Conservation (phyloP, 257 asterid species). For the Solanum virginianum region DNA sequence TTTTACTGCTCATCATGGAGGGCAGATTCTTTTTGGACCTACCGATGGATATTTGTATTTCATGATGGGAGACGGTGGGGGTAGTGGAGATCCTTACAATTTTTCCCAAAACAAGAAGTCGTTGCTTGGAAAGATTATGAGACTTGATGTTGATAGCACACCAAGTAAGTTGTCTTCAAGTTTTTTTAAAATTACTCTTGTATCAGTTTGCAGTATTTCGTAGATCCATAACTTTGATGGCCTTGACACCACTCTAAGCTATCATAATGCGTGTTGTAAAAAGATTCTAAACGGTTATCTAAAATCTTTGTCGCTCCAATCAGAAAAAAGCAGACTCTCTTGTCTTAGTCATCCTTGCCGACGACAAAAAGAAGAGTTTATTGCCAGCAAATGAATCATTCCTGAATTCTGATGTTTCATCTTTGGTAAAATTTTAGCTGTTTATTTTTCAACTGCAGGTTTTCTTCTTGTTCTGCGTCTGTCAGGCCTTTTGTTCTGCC, state of each 20-base stretch:
- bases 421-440: neutral
- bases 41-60: slow-evolving; percentile 78
- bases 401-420: neutral
- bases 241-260: neutral
- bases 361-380: neutral
- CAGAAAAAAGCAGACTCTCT: neutral
- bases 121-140: slow-evolving; percentile 86
- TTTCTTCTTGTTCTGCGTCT: neutral
- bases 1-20: slow-evolving; percentile 60
- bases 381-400: neutral
- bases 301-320: neutral
- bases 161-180: slow-evolving; percentile 49
- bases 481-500: neutral
- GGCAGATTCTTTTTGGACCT: slow-evolving; percentile 94
- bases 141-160: slow-evolving; percentile 66
- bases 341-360: neutral
- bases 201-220: neutral
- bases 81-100: slow-evolving; percentile 57
- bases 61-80: slow-evolving; percentile 98
- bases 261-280: neutral
- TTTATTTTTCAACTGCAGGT: neutral
- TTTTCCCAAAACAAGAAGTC: slow-evolving; percentile 93
- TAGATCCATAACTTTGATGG: neutral
- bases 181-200: neutral
- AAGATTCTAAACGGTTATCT: neutral